Conservation (phyloP, 1,284 basidiomycete species). For the Moesziomyces parantarcticus region DNA sequence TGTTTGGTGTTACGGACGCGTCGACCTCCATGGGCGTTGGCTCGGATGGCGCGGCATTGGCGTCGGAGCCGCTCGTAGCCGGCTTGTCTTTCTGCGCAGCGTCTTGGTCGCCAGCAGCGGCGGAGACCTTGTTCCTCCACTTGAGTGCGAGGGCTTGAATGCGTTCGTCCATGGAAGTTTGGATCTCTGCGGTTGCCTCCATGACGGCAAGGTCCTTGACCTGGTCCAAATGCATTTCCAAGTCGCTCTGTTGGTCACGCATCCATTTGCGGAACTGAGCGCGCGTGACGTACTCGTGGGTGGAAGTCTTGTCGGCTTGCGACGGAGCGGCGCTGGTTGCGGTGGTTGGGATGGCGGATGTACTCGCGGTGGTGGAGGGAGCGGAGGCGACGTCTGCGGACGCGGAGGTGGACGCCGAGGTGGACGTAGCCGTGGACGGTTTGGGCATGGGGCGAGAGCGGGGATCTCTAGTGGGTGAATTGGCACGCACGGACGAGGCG, state of each 20-base stretch:
- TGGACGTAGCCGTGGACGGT: not conserved
- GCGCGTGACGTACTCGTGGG: slow-evolving; percentile 8
- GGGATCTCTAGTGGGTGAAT: slow-evolving; percentile 12
- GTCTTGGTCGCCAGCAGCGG: not conserved
- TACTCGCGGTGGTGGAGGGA: not conserved
- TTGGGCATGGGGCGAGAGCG: slow-evolving; percentile 6
- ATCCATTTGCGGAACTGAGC: slow-evolving; percentile 27
- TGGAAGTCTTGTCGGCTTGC: not conserved
- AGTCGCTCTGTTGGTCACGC: slow-evolving; percentile 5
- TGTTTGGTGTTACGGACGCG: not conserved
- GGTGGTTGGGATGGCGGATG: not conserved
- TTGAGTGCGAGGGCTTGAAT: slow-evolving; percentile 12
- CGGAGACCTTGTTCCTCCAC: slow-evolving; percentile 7
- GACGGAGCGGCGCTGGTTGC: not conserved
- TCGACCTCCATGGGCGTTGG: slow-evolving; percentile 24
- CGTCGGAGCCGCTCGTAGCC: not conserved
- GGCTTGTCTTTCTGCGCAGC: not conserved
- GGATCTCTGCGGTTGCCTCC: slow-evolving; percentile 21
- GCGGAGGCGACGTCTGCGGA: slow-evolving; percentile 1
- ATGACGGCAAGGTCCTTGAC: slow-evolving; percentile 21
- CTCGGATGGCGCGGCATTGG: slow-evolving; percentile 2
- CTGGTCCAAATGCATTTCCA: slow-evolving; percentile 32
- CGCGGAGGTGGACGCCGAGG: not conserved
- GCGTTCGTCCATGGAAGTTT: slow-evolving; percentile 21
- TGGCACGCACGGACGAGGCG: not conserved